Conservation (phyloP, 495 filamentous ascomycete genomes). For the Penicillium steckii region DNA sequence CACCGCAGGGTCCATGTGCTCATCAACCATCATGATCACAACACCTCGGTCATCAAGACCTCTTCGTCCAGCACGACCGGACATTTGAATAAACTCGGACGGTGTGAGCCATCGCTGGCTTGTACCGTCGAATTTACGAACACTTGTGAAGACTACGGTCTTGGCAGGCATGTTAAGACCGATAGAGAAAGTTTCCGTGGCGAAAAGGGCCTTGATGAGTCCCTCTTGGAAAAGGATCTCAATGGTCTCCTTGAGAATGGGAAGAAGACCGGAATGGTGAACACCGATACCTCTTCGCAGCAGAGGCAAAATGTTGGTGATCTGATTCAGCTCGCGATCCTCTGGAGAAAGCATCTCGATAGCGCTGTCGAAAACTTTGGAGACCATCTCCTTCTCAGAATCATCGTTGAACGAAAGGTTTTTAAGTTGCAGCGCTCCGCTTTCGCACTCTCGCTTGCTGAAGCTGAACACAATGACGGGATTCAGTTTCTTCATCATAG, state of each 20-base stretch:
- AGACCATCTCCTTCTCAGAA: conserved; percentile 93
- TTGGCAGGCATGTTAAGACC: conserved; percentile 99
- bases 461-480: conserved; percentile 99
- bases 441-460: conserved; percentile 94
- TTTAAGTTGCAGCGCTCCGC: conserved; percentile 78
- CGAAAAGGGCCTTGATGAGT: conserved; percentile 95
- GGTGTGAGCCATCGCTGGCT: conserved; percentile 81
- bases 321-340: conserved; percentile 83
- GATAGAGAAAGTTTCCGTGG: conserved; percentile 98
- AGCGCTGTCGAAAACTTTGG: conserved; percentile 88
- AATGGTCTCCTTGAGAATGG: conserved; percentile 97
- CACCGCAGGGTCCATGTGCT: conserved; percentile 90
- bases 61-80: conserved; percentile 90
- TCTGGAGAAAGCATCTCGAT: conserved; percentile 88
- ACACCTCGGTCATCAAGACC: conserved; percentile 98
- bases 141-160: conserved; percentile 96
- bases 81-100: conserved; percentile 98
- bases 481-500: conserved; percentile 93
- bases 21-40: conserved; percentile 99
- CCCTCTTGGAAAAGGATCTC: conserved; percentile 99
- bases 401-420: conserved; percentile 93
- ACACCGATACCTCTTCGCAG: conserved; percentile 91
- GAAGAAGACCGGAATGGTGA: conserved; percentile 93
- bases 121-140: conserved; percentile 92
- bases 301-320: conserved; percentile 85